A percentile compares a stretch with the other conserved stretches of the same genome.
Evolutionary conservation across 2,329 filamentous ascomycete genomes (phyloP).

Genomic region (Penicillium sp.): DNA sequence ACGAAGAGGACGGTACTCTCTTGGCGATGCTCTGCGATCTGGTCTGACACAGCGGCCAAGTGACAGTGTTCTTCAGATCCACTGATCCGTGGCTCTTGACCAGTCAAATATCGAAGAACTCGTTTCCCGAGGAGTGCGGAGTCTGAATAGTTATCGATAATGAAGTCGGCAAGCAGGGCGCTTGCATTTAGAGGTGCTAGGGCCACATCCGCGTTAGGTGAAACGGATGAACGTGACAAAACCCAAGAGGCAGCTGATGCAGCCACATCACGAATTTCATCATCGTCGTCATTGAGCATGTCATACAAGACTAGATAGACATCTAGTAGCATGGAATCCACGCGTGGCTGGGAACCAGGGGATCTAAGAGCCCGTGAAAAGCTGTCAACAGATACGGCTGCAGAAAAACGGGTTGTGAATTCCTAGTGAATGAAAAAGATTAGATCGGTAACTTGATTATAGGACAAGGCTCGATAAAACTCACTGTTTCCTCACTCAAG

Average conservation of each 20-base stretch:
- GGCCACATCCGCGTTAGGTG: slow-evolving; percentile 28
- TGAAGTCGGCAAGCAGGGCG: slow-evolving; percentile 38
- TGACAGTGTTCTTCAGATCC: slow-evolving; percentile 13
- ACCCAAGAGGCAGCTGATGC: slow-evolving; percentile 42
- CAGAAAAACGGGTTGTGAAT: slow-evolving; percentile 41
- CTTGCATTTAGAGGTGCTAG: slow-evolving; percentile 52
- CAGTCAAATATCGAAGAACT: slow-evolving; percentile 41
- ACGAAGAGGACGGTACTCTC: slow-evolving; percentile 64
- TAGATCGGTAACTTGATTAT: not conserved
- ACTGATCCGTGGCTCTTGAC: slow-evolving; percentile 28
- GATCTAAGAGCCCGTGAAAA: slow-evolving; percentile 45
- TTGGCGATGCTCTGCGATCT: slow-evolving; percentile 35
- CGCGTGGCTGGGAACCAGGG: slow-evolving; percentile 18
- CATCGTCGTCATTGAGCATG: slow-evolving; percentile 83
- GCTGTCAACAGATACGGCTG: slow-evolving; percentile 33
- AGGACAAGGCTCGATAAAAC: slow-evolving; percentile 5
- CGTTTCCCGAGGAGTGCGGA: slow-evolving; percentile 36
- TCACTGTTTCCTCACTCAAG: slow-evolving; percentile 43
- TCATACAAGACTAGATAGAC: slow-evolving; percentile 69
- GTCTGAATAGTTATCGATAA: slow-evolving; percentile 34
- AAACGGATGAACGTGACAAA: slow-evolving; percentile 35
- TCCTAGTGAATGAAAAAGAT: slow-evolving; percentile 26
- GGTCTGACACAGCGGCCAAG: slow-evolving; percentile 26
- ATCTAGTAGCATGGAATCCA: slow-evolving; percentile 47
- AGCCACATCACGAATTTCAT: slow-evolving; percentile 73